Base-by-base conservation (phyloP, 306 rosid genomes). In the Styphnolobium japonicum region DNA sequence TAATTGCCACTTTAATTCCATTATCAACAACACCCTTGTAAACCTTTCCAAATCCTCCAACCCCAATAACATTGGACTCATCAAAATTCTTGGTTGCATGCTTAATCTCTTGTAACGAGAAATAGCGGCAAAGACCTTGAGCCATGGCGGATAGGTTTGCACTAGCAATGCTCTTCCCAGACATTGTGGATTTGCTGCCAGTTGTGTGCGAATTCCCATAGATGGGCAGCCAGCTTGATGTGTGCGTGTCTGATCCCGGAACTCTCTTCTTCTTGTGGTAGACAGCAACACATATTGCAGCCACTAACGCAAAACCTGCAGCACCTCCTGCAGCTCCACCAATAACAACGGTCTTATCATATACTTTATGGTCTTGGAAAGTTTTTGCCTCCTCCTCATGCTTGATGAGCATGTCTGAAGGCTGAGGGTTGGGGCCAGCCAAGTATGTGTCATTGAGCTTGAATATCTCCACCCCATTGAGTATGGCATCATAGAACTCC, bases 21-120 rank as follows among this genome's bases (percentile, higher is more conserved):
- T 73, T 70, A 46, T 87, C 91, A 72, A 85, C 62, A 16, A 53
- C 82, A 51, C 88, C 91, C 73, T 82, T 87, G 57, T 87, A 87
- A n/a, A 88, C 91, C 85, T 88, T 88, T 33, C 89, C 89, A 46
- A 88, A 88, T 23, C 91, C 91, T 81, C 91, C 91, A 75, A 88
- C 91, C 42, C 91, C 91, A 70, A 88, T 88, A 11, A 88, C 89
- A 57, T 75, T 81, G 33, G 88, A 70, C 77, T 88, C 91, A 16
- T 88, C 88, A 34, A 88, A 88, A 39, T 25, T 81, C 53, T 75
- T 75, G 5, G 88, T 88, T 67, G 89, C 89, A 0, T 85, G 76
- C 64, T 58, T 85, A 9, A 88, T 88, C 79, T 88, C 91, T 2
- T 73, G 79, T 48, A 83, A 81, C 10, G 89, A 74, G 84, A 88